These are phyloP conservation scores for Nannizziopsis arthrosporioides DNA, from an alignment of 2,329 filamentous ascomycete species.

Conservation along the genomic window DNA sequence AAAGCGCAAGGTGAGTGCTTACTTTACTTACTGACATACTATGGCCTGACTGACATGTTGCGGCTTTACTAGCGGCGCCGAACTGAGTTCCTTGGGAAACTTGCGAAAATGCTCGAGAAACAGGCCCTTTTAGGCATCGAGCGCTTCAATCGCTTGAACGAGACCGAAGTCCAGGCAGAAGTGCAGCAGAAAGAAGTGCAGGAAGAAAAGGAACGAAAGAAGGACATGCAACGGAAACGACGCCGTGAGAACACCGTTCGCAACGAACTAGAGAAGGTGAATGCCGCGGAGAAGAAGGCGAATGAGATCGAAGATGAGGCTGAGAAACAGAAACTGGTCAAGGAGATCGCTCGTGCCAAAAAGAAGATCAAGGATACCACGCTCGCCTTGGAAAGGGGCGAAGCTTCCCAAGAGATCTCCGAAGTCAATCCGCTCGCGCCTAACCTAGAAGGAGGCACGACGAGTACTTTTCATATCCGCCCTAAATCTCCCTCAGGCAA, in stretches of 20 bases:
- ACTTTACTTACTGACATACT: not conserved
- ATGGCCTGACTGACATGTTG: not conserved
- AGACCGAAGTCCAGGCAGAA: slow-evolving; percentile 68
- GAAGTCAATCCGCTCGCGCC: slow-evolving; percentile 61
- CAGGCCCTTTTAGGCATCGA: slow-evolving; percentile 62
- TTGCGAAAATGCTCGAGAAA: slow-evolving; percentile 49
- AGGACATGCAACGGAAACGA: slow-evolving; percentile 97
- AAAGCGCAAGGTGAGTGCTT: slow-evolving; percentile 51
- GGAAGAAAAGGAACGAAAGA: slow-evolving; percentile 97
- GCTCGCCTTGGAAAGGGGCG: slow-evolving; percentile 72
- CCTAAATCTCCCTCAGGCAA: slow-evolving; percentile 41
- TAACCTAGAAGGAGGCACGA: slow-evolving; percentile 72
- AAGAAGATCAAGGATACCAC: slow-evolving; percentile 90
- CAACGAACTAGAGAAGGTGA: slow-evolving; percentile 73
- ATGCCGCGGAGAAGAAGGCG: slow-evolving; percentile 65
- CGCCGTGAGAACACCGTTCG: slow-evolving; percentile 89
- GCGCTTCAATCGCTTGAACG: slow-evolving; percentile 65
- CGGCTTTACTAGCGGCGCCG: slow-evolving; percentile 44
- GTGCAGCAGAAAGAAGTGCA: slow-evolving; percentile 82
- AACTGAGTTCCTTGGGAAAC: slow-evolving; percentile 44
- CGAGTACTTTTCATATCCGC: slow-evolving; percentile 68
- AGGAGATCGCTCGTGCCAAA: slow-evolving; percentile 77
- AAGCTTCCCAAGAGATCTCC: slow-evolving; percentile 59
- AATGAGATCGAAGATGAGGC: slow-evolving; percentile 68
- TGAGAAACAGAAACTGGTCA: slow-evolving; percentile 67